Evolutionary conservation across 2,329 filamentous ascomycete species (phyloP).

Genomic region (Trichoderma pleuroti): DNA sequence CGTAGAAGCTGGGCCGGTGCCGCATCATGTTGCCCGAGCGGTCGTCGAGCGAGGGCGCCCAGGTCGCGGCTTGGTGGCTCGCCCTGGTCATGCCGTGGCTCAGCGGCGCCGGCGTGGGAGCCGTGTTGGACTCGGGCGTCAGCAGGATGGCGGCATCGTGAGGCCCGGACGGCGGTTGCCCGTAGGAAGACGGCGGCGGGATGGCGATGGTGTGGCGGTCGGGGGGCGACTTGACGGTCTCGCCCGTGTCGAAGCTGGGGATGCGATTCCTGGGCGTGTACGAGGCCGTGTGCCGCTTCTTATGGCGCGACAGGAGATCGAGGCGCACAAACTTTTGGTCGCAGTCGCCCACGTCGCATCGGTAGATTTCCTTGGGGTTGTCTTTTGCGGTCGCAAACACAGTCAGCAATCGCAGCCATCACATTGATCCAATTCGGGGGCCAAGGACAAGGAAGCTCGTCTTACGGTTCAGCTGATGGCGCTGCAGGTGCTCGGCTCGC

Average conservation of each 20-base stretch:
- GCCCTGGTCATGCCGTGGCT: slow-evolving; percentile 23
- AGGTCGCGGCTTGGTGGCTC: slow-evolving; percentile 23
- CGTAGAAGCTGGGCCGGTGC: slow-evolving; percentile 39
- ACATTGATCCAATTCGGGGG: background rate
- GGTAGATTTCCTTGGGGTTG: slow-evolving; percentile 74
- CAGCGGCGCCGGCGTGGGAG: slow-evolving; percentile 28
- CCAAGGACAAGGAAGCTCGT: slow-evolving; percentile 30
- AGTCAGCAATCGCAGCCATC: background rate
- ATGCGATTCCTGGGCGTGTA: slow-evolving; percentile 50
- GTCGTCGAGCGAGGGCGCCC: slow-evolving; percentile 34
- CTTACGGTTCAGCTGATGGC: slow-evolving; percentile 77
- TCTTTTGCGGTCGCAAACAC: slow-evolving; percentile 45
- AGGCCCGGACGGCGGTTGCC: slow-evolving; percentile 32
- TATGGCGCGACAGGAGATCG: slow-evolving; percentile 68
- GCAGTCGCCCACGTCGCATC: slow-evolving; percentile 72
- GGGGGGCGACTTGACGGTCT: slow-evolving; percentile 15
- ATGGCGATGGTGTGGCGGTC: background rate
- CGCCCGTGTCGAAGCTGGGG: slow-evolving; percentile 45
- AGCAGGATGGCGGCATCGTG: slow-evolving; percentile 47
- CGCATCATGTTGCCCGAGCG: slow-evolving; percentile 36
- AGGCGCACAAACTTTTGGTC: slow-evolving; percentile 74
- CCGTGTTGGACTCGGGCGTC: slow-evolving; percentile 38
- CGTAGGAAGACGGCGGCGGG: background rate
- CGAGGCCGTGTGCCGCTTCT: slow-evolving; percentile 59
- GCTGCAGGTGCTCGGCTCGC: slow-evolving; percentile 74